Conservation (phyloP, 2,329 filamentous ascomycete genomes). For the Lachnellula suecica region DNA sequence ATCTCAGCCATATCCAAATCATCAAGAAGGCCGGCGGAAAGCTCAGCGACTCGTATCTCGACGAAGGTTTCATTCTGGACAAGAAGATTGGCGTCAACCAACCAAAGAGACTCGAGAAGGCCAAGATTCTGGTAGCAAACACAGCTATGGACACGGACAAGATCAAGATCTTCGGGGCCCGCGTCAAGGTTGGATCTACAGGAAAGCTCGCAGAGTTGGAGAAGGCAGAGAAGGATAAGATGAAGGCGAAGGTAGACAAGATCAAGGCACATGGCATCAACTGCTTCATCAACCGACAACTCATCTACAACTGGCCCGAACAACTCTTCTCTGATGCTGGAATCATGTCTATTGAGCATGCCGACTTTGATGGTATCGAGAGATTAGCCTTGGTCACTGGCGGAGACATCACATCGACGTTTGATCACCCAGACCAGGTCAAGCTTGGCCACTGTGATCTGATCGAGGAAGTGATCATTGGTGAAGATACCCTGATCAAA, state of each 20-base stretch:
- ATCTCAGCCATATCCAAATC: constrained; percentile 97
- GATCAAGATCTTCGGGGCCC: constrained; percentile 98
- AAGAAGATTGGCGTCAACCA: constrained; percentile 99
- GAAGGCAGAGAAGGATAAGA: constrained; percentile 98
- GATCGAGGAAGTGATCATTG: constrained; percentile 98
- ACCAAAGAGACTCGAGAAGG: constrained; percentile 94
- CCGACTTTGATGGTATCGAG: constrained; percentile 98
- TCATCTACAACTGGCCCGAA: constrained; percentile 99
- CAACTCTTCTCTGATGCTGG: constrained; percentile 97
- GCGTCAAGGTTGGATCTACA: constrained; percentile 94
- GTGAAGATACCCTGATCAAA: constrained; percentile 94
- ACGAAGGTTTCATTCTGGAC: constrained; percentile 97
- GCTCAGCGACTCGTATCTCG: constrained; percentile 94
- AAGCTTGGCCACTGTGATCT: constrained; percentile 93
- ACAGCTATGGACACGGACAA: constrained; percentile 99
- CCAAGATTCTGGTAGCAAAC: constrained; percentile 96
- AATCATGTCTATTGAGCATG: constrained; percentile 98
- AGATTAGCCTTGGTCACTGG: constrained; percentile 91
- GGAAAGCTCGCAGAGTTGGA: constrained; percentile 97
- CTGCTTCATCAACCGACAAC: constrained; percentile 98
- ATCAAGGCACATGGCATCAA: constrained; percentile 99
- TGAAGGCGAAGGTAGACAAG: constrained; percentile 98
- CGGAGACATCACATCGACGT: constrained; percentile 95
- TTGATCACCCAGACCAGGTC: constrained; percentile 96
- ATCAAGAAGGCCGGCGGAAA: constrained; percentile 99